Evolutionary conservation across 2,329 filamentous ascomycete species (phyloP).

Genomic region (Diplocarpon mali): DNA sequence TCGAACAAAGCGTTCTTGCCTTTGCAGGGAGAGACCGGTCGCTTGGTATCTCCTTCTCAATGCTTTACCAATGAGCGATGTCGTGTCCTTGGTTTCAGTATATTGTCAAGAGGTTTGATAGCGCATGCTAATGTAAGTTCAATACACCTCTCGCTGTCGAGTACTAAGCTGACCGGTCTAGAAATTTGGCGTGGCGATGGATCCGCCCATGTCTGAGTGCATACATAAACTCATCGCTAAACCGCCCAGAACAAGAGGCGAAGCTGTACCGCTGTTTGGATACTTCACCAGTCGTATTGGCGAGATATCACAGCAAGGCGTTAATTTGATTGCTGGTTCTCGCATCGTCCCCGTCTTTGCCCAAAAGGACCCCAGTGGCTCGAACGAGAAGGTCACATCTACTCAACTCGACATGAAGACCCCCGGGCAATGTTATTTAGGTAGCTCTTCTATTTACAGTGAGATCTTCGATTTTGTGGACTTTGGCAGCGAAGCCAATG

Average conservation of each 20-base stretch:
- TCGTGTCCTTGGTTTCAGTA: constrained; percentile 67
- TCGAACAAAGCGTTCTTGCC: constrained; percentile 57
- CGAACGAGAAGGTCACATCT: constrained; percentile 32
- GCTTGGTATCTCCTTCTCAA: constrained; percentile 58
- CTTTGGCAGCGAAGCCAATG: constrained; percentile 78
- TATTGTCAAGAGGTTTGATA: constrained; percentile 66
- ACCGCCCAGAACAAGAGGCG: constrained; percentile 55
- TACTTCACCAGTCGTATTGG: constrained; percentile 72
- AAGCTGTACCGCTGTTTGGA: constrained; percentile 63
- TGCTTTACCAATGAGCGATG: constrained; percentile 78
- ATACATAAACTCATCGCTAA: constrained; percentile 59
- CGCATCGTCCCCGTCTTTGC: constrained; percentile 59
- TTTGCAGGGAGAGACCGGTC: constrained; percentile 50
- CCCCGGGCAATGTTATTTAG: constrained; percentile 69
- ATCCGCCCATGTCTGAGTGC: constrained; percentile 71
- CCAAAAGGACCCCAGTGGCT: constrained; percentile 19
- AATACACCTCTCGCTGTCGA: not conserved
- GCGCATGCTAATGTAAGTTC: constrained; percentile 51
- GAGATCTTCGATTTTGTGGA: constrained; percentile 97
- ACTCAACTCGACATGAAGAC: constrained; percentile 33
- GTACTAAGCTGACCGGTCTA: not conserved
- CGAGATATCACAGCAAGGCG: constrained; percentile 55
- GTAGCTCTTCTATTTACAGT: constrained; percentile 56
- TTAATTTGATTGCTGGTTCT: constrained; percentile 50
- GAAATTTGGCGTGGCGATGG: constrained; percentile 75